A percentile compares a stretch with the other conserved stretches of the same genome.
Conservation (phyloP, 2,329 filamentous ascomycete species). For the Gyromitra esculenta region DNA sequence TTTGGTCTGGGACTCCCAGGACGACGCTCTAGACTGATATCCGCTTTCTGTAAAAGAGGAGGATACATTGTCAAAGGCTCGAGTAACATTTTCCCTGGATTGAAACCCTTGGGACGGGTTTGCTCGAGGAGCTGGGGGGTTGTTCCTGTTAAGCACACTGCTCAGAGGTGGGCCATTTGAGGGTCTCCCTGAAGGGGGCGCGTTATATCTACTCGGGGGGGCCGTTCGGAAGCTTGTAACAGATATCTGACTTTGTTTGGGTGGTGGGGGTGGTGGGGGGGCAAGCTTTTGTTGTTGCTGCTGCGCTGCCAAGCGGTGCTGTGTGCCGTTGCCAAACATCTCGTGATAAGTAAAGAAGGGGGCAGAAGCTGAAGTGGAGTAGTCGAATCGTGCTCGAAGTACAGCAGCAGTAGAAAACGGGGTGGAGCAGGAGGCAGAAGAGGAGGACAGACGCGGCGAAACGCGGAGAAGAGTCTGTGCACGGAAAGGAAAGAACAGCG, state of each 20-base stretch:
- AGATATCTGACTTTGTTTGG: slow-evolving; percentile 31
- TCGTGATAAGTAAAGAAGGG: not conserved
- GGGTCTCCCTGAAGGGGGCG: not conserved
- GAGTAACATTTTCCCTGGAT: slow-evolving; percentile 13
- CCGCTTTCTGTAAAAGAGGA: slow-evolving; percentile 47
- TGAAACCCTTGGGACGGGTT: slow-evolving; percentile 9
- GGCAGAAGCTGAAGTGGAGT: not conserved
- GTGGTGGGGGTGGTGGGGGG: not conserved
- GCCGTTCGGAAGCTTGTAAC: slow-evolving; percentile 15
- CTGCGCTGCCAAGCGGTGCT: slow-evolving; percentile 14
- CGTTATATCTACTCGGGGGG: slow-evolving; percentile 4
- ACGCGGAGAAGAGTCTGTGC: slow-evolving; percentile 11
- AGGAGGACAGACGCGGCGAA: slow-evolving; percentile 11
- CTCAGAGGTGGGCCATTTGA: slow-evolving; percentile 18
- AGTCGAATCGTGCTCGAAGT: not conserved
- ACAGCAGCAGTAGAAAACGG: not conserved
- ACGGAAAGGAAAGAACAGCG: slow-evolving; percentile 39
- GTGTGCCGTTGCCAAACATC: slow-evolving; percentile 30
- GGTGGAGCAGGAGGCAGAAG: slow-evolving; percentile 1
- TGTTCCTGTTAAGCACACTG: slow-evolving; percentile 3
- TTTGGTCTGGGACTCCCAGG: not conserved
- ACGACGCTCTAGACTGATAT: slow-evolving; percentile 1
- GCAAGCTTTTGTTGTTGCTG: slow-evolving; percentile 2
- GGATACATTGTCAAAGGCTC: slow-evolving; percentile 36
- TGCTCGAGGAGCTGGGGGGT: slow-evolving; percentile 6